Percentiles rank a stretch among this genome's conserved stretches.
These are phyloP conservation scores for Rutstroemia sp. DNA, from an alignment of 2,329 filamentous ascomycete species.

Conservation along the genomic window DNA sequence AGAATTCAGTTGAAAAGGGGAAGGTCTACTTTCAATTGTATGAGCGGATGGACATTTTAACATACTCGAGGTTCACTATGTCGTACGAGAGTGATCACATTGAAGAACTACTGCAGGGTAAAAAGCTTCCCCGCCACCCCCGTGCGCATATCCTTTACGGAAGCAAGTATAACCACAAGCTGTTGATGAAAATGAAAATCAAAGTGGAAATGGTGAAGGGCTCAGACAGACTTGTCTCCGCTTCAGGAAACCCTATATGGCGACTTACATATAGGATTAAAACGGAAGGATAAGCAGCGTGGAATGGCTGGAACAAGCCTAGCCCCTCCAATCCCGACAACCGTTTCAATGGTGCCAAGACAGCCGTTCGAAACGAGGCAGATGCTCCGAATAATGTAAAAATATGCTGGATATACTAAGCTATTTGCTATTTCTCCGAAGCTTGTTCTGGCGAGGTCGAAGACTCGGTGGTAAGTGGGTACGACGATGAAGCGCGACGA, in stretches of 20 bases:
- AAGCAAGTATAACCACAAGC: not conserved
- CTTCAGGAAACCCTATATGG: not conserved
- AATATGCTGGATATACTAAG: too few species aligned
- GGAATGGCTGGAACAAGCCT: not conserved
- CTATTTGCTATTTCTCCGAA: too few species aligned
- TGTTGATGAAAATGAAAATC: not conserved
- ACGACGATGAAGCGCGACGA: too few species aligned
- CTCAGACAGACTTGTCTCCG: not conserved
- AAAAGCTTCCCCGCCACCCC: not conserved
- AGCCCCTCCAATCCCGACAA: not conserved
- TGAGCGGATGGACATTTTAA: not conserved
- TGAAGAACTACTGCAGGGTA: not conserved
- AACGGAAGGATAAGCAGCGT: not conserved
- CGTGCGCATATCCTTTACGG: not conserved
- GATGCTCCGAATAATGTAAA: not conserved
- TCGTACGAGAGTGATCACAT: not conserved
- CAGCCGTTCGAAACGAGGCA: not conserved
- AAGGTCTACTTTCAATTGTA: not conserved
- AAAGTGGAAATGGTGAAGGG: not conserved
- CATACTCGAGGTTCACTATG: too few species aligned
- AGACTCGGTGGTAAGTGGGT: too few species aligned
- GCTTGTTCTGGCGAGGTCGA: too few species aligned
- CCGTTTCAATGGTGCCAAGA: not conserved
- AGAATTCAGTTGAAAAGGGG: not conserved
- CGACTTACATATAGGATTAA: not conserved